These are phyloP conservation scores for Artomyces pyxidatus DNA, from an alignment of 768 basidiomycete species.

Conservation along the genomic window DNA sequence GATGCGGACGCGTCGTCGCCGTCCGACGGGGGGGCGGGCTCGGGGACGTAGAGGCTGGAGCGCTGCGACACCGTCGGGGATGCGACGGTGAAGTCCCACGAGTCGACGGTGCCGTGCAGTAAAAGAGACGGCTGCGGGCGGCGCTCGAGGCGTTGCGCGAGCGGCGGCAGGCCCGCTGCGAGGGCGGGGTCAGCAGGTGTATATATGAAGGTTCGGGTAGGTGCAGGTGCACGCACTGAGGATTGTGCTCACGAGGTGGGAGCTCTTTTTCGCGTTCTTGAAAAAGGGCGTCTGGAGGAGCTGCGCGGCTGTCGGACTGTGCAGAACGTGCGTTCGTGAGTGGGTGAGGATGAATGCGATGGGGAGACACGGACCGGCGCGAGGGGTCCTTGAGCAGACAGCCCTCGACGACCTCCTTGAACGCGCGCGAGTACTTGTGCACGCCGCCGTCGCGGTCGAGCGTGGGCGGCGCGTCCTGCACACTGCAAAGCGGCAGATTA, in stretches of 20 bases:
- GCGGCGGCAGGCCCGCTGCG: constrained; percentile 61
- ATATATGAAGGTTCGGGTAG: not conserved
- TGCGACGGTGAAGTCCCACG: constrained; percentile 66
- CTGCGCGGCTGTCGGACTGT: constrained; percentile 68
- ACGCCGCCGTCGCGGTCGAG: constrained; percentile 65
- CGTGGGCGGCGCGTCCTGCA: constrained; percentile 71
- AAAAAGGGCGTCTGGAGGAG: constrained; percentile 78
- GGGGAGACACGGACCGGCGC: constrained; percentile 40
- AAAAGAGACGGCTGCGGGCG: constrained; percentile 32
- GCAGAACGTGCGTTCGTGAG: not conserved
- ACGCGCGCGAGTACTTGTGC: constrained; percentile 69
- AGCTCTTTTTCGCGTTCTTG: constrained; percentile 68
- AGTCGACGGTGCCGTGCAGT: constrained; percentile 51
- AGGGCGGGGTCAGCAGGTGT: not conserved
- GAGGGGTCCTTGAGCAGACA: constrained; percentile 84
- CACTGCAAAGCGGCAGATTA: constrained; percentile 31
- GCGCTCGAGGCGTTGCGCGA: constrained; percentile 67
- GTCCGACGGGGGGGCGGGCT: not conserved
- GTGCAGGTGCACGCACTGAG: constrained; percentile 36
- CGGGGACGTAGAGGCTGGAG: not conserved
- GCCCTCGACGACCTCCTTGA: constrained; percentile 75
- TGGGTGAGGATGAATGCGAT: not conserved
- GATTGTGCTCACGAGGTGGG: constrained; percentile 69
- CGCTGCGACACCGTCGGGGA: not conserved
- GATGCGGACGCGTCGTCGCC: not conserved